Base-by-base conservation (phyloP, 2,329 filamentous ascomycete species). In the Colletotrichum cordylinicola region DNA sequence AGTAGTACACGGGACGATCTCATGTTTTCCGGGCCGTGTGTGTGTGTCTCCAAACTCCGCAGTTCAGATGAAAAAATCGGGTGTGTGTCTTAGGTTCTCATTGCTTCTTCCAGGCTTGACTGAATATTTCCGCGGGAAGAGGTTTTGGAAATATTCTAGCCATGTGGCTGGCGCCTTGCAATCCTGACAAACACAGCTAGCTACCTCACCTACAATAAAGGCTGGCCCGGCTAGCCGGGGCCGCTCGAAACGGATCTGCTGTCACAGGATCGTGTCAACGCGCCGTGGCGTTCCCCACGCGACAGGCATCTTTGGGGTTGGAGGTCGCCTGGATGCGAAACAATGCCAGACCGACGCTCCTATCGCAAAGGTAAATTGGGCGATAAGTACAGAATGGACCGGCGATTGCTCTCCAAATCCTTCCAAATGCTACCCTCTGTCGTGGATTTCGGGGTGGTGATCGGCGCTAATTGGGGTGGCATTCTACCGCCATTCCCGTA, bases 251-350 rank as follows among this genome's bases (percentile, higher is more conserved):
- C 73, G 21, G 56, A 73, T 75, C 27, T 75, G 73, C 64, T 31
- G 73, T 73, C 70, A 73, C 73, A 75, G 70, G 70, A 65, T 73
- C 64, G 70, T 75, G 62, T 75, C 72, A 75, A 72, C 67, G 56
- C 67, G 13, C 55, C 31, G 58, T 71, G 39, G 68, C 29, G 37
- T 61, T 52, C 60, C 60, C 68, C 68, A 64, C 60, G 56, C 48
- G 43, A 65, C 68, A 61, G 61, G 35, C 61, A 64, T 43, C 61
- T 64, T 43, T 24, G 31, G 61, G 35, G 21, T 64, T 43, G 21
- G 3, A 58, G 4, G 18, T 16, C 66, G 37, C 66, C 31, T 37
- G 29, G 48, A 39, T 55, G 21, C 31, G 62, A 33, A 66, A 66
- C 62, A 52, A 29, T n/a, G 62, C 43, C 62, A 66, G 37, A 21